A percentile compares a stretch with the other conserved stretches of the same genome.
Conservation (phyloP, 805 yeast genomes). For the Ogataea neopini region DNA sequence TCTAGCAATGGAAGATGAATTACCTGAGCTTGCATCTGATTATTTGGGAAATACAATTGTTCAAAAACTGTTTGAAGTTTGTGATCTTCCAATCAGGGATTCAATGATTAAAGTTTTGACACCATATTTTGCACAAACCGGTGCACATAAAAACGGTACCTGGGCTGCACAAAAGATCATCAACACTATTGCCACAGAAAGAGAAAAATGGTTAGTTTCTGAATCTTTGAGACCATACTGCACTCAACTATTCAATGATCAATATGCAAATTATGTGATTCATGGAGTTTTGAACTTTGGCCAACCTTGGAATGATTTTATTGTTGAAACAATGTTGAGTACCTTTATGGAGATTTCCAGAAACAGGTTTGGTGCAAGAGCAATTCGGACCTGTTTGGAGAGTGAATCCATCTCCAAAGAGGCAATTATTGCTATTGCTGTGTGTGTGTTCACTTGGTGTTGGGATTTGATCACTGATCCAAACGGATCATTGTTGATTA, state of each 20-base stretch:
- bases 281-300: conserved; percentile 94
- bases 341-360: conserved; percentile 79
- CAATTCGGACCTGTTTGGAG: conserved; percentile 90
- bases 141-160: conserved; percentile 96
- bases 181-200: conserved; percentile 58
- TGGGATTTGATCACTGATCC: conserved; percentile 77
- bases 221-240: conserved; percentile 76
- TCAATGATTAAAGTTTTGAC: conserved; percentile 77
- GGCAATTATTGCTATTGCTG: conserved; percentile 71
- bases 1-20: conserved; percentile 79
- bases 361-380: conserved; percentile 93
- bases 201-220: conserved; percentile 66
- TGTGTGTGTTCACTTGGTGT: conserved; percentile 74
- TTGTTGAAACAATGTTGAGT: conserved; percentile 77
- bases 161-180: conserved; percentile 99
- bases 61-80: conserved; percentile 79
- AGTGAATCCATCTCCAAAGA: conserved; percentile 66
- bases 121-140: conserved; percentile 84
- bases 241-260: conserved; percentile 86
- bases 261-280: conserved; percentile 93
- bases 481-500: conserved; percentile 85
- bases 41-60: conserved; percentile 95
- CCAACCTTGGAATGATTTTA: conserved; percentile 80
- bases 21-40: conserved; percentile 89
- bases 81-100: conserved; percentile 70